phyloP scores from a whole-genome alignment of 768 basidiomycete genomes.

The Kwoniella dejecticola region DNA sequence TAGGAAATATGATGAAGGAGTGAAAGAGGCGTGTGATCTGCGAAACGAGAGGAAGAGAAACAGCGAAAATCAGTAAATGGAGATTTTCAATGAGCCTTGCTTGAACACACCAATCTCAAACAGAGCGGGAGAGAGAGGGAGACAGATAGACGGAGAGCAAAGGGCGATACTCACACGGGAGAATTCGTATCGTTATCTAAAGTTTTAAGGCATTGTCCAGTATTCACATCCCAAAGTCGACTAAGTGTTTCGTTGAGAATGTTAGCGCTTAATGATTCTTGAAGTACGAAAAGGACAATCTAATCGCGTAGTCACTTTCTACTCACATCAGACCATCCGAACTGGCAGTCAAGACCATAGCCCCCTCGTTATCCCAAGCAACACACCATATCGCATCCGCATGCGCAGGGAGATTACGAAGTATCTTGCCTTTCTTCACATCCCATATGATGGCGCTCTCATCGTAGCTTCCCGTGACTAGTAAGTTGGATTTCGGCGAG shows the following conservation, averaged over 20 bases:
- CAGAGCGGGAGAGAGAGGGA: no score
- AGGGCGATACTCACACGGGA: constrained; percentile 89
- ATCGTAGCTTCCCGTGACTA: constrained; percentile 92
- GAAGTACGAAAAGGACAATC: no score
- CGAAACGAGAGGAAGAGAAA: constrained; percentile 1
- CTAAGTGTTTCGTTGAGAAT: no score
- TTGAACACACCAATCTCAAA: background rate
- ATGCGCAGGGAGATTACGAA: constrained; percentile 89
- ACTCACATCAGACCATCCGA: constrained; percentile 96
- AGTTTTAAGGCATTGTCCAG: constrained; percentile 96
- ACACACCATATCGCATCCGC: constrained; percentile 96
- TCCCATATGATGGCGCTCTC: constrained; percentile 98
- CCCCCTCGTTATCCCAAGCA: constrained; percentile 90
- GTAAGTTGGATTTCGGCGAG: constrained; percentile 82
- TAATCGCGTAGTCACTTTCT: no score
- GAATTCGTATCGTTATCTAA: constrained; percentile 89
- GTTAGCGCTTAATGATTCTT: no score
- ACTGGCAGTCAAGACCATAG: constrained; percentile 87
- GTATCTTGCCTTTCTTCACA: constrained; percentile 78
- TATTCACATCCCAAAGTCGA: constrained; percentile 95
- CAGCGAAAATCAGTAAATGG: no score
- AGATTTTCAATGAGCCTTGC: background rate
- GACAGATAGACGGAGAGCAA: no score
- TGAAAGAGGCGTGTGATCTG: constrained; percentile 86
- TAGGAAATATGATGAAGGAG: constrained; percentile 87